A percentile compares a stretch with the other conserved stretches of the same genome.
Evolutionary conservation across 1,284 basidiomycete genomes (phyloP).

Genomic region (Rhodotorula sp.): DNA sequence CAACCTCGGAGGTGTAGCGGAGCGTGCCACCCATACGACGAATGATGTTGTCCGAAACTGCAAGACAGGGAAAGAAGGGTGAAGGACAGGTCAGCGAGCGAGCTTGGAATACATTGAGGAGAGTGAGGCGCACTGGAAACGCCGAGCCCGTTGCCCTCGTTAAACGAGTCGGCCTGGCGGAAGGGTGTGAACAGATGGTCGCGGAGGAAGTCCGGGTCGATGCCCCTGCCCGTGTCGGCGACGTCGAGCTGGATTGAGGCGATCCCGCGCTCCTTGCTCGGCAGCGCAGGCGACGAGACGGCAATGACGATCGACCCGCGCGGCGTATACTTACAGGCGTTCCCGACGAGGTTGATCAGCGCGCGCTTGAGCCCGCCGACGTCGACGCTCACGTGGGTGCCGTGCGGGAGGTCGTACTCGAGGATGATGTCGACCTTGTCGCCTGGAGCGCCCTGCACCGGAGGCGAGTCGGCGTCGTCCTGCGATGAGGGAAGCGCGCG

Average conservation of each 20-base stretch:
- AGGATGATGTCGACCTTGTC: constrained; percentile 12
- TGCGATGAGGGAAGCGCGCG: too few species aligned
- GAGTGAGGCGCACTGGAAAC: neutral
- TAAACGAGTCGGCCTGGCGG: constrained; percentile 22
- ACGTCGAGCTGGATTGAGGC: constrained; percentile 10
- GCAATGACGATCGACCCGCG: too few species aligned
- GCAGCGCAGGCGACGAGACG: neutral
- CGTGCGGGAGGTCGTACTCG: neutral
- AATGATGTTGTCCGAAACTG: constrained; percentile 8
- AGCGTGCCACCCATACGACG: constrained; percentile 14
- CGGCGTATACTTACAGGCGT: constrained; percentile 12
- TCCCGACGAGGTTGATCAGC: constrained; percentile 15
- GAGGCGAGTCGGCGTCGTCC: too few species aligned
- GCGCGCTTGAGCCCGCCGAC: constrained; percentile 17
- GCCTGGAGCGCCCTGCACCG: too few species aligned
- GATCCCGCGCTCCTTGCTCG: neutral
- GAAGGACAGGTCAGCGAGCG: too few species aligned
- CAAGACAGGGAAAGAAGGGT: too few species aligned
- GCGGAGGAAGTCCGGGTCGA: constrained; percentile 10
- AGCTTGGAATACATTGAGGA: too few species aligned
- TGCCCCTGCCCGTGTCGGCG: constrained; percentile 16
- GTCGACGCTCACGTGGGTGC: constrained; percentile 3
- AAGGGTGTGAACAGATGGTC: constrained; percentile 13
- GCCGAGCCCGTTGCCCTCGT: constrained; percentile 27
- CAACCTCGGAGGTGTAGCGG: constrained; percentile 3